Evolutionary conservation across 257 asterid genomes (phyloP), one percentile per base, ranked within the genome.

Genomic region (Leonotis leonurus): DNA sequence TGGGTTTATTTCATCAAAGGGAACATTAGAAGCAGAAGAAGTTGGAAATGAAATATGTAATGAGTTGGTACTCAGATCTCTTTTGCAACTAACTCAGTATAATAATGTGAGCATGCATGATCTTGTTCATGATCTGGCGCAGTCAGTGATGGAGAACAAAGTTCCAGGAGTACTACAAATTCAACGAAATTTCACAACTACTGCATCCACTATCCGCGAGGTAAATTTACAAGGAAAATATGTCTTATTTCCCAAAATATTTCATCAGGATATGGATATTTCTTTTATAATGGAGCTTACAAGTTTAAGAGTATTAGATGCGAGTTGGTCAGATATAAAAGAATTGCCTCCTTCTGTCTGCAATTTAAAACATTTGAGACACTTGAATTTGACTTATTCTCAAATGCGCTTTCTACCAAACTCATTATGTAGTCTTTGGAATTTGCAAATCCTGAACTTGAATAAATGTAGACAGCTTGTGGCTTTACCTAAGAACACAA

Each of bases 71-170:
- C 12, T 65, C 29, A 73, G 72, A 58, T 60, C 81, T 18, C 57
- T 75, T 6, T 25, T 75, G 20, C 74, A 75, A 54, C 52, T 39
- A 6, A 37, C 2, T 3, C 0, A 0, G 5, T 3, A 18, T 27
- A 6, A 14, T 6, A 1, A 3, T 0, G 14, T 68, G 51, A 45
- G 18, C 25, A 68, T 77, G 75, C 81, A 76, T 3, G 81, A 68
- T 48, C 77, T 71, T 9, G 67, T 75, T 22, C 80, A 71, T 21
- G 81, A 76, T 73, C 73, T 76, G 7, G 81, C 81, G 24, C 62
- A 51, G n/a, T 72, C 78, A 35, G 21, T 75, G 37, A 52, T 59
- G 74, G 63, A 60, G 39, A 64, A 43, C 5, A 59, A 46, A 36
- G 40, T 60, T 65, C 50, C 50, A 0, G 50, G 22, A 43, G 1